Evolutionary conservation across 768 basidiomycete species (phyloP).

Genomic region (Leucocoprinus birnbaumii): DNA sequence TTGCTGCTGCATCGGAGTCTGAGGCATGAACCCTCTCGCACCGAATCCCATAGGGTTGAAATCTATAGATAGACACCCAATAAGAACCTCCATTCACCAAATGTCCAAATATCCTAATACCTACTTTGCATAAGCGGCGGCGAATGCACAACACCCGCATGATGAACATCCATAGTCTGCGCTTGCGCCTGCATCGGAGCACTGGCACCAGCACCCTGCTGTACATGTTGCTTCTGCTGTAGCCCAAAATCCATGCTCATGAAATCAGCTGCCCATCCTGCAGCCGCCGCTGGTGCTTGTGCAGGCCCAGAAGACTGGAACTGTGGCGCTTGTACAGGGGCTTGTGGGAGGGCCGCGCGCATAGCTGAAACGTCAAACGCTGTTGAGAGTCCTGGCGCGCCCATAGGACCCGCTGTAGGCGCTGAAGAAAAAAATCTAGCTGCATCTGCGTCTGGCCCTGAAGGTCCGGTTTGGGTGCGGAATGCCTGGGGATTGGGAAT

Average conservation of each 20-base stretch:
- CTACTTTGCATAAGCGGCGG: conserved; percentile 12
- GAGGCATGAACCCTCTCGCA: conserved; percentile 31
- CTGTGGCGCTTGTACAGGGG: conserved; percentile 20
- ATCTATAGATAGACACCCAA: conserved; percentile 15
- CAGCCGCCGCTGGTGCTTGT: conserved; percentile 28
- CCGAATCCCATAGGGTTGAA: conserved; percentile 31
- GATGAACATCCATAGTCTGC: neutral
- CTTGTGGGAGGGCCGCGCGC: conserved; percentile 41
- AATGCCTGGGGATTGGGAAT: conserved; percentile 41
- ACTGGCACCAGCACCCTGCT: neutral
- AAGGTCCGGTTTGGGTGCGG: conserved; percentile 47
- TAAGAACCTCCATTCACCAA: neutral
- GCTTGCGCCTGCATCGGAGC: neutral
- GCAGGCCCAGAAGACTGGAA: conserved; percentile 23
- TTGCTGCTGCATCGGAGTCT: conserved; percentile 24
- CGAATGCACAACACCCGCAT: conserved; percentile 6
- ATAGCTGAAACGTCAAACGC: conserved; percentile 63
- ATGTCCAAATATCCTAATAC: neutral
- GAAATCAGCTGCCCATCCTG: conserved; percentile 17
- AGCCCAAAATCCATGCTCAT: conserved; percentile 4
- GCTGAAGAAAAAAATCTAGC: conserved; percentile 60
- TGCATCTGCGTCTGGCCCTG: conserved; percentile 59
- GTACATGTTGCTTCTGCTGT: neutral
- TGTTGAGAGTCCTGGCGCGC: conserved; percentile 17
- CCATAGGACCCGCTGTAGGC: conserved; percentile 9